Evolutionary conservation across 139 green algal genomes (phyloP).

Genomic region (Chlorella sp.): DNA sequence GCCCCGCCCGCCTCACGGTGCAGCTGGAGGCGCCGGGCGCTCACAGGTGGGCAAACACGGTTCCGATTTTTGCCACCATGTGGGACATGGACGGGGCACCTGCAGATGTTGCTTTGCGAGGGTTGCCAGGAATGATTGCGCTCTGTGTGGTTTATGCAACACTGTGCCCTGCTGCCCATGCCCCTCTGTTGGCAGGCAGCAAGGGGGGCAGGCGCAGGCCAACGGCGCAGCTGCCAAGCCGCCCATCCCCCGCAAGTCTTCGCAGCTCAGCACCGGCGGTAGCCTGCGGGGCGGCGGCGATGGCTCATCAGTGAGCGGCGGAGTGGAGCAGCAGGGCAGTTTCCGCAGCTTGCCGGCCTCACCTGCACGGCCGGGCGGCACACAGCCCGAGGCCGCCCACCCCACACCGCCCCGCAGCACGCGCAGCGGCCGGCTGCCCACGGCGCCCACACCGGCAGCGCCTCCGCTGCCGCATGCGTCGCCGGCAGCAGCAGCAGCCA

Average conservation of each 20-base stretch:
- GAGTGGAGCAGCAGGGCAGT: neutral
- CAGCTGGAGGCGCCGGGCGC: constrained; percentile 35
- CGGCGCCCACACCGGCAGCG: neutral
- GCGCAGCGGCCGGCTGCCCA: neutral
- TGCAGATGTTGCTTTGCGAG: too few species aligned
- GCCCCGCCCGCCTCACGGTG: constrained; percentile 31
- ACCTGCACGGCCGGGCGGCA: neutral
- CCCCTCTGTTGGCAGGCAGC: neutral
- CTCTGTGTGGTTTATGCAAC: too few species aligned
- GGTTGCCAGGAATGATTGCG: too few species aligned
- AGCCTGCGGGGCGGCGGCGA: too few species aligned
- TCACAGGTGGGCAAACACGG: constrained; percentile 12
- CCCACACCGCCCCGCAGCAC: neutral
- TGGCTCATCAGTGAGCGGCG: neutral
- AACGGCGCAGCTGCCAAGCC: neutral
- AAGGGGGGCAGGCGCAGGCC: neutral
- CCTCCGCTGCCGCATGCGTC: neutral
- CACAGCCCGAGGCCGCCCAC: neutral
- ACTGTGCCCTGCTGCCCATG: neutral
- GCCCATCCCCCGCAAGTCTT: constrained; percentile 15
- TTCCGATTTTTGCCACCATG: too few species aligned
- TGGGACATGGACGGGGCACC: too few species aligned
- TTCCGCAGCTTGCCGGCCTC: neutral
- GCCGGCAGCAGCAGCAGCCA: constrained; percentile 3
- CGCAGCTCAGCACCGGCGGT: constrained; percentile 1